These are phyloP conservation scores for Acrasis kona DNA, from an alignment of 78 protist genomes.

Conservation along the genomic window DNA sequence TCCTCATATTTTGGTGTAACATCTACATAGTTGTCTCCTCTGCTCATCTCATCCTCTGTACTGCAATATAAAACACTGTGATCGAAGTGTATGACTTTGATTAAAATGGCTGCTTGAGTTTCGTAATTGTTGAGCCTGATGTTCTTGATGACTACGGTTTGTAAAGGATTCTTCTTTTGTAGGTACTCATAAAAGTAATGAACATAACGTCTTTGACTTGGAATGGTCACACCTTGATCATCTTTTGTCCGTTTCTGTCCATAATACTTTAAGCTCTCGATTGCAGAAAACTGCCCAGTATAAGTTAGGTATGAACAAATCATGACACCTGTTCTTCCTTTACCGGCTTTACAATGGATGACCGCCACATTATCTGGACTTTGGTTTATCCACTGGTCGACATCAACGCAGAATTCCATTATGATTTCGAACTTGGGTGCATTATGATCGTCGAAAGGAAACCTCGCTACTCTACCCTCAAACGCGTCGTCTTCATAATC, in stretches of 20 bases:
- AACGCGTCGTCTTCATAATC: slow-evolving; percentile 13
- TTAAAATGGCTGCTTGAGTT: no score
- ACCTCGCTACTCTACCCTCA: not conserved
- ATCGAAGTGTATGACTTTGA: no score
- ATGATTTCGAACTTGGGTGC: slow-evolving; percentile 23
- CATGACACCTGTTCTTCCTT: slow-evolving; percentile 60
- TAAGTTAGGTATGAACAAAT: slow-evolving; percentile 15
- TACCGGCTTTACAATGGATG: slow-evolving; percentile 77
- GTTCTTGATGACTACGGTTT: no score
- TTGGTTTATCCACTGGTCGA: slow-evolving; percentile 5
- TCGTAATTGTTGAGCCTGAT: no score
- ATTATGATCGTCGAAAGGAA: slow-evolving; percentile 36
- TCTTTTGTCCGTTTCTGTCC: slow-evolving; percentile 27
- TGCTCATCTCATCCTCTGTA: no score
- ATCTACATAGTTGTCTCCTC: no score
- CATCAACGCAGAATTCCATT: not conserved
- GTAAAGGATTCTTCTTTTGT: no score
- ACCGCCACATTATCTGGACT: slow-evolving; percentile 26
- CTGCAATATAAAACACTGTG: no score
- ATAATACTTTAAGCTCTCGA: slow-evolving; percentile 27
- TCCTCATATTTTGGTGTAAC: no score
- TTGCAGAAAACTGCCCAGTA: not conserved
- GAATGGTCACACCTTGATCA: slow-evolving; percentile 52
- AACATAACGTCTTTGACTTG: slow-evolving; percentile 61
- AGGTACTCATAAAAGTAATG: no score